Evolutionary conservation across 305 asterid species (phyloP).

Genomic region (Fraxinus ornus): DNA sequence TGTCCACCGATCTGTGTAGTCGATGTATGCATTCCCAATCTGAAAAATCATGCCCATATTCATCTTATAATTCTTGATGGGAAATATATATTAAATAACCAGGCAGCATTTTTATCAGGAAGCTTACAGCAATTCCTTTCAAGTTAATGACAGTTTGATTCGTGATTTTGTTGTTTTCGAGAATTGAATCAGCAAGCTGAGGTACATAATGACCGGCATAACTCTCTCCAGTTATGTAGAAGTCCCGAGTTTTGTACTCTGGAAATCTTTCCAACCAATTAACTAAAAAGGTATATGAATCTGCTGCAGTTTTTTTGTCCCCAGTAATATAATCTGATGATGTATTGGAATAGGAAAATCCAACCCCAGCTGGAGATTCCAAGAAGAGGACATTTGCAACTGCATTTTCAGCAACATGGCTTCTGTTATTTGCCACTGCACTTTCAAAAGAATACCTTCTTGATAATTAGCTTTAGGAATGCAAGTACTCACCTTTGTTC

Average conservation of each 20-base stretch:
- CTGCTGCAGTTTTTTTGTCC: constrained; percentile 40
- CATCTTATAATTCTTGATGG: neutral
- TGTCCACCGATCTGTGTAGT: constrained; percentile 15
- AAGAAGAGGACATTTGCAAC: constrained; percentile 51
- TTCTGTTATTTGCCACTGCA: neutral
- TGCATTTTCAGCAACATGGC: constrained; percentile 5
- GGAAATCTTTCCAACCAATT: constrained; percentile 52
- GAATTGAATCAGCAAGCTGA: constrained; percentile 46
- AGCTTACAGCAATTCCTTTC: constrained; percentile 48
- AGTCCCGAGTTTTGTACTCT: constrained; percentile 39
- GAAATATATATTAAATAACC: neutral
- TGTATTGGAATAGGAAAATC: constrained; percentile 51
- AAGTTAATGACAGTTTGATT: constrained; percentile 29
- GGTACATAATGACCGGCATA: constrained; percentile 51
- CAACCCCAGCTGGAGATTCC: constrained; percentile 56
- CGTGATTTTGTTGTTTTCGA: constrained; percentile 27
- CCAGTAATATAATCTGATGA: constrained; percentile 35
- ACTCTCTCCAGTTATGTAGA: constrained; percentile 46
- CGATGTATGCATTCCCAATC: constrained; percentile 48
- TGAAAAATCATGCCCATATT: constrained; percentile 3
- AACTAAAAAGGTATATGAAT: constrained; percentile 39
- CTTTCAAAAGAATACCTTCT: neutral
- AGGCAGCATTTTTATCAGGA: neutral
- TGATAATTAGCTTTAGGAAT: neutral
- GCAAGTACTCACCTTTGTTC: constrained; percentile 25